phyloP scores from a whole-genome alignment of 2,329 filamentous ascomycete species.

The Penicillium sp. region DNA sequence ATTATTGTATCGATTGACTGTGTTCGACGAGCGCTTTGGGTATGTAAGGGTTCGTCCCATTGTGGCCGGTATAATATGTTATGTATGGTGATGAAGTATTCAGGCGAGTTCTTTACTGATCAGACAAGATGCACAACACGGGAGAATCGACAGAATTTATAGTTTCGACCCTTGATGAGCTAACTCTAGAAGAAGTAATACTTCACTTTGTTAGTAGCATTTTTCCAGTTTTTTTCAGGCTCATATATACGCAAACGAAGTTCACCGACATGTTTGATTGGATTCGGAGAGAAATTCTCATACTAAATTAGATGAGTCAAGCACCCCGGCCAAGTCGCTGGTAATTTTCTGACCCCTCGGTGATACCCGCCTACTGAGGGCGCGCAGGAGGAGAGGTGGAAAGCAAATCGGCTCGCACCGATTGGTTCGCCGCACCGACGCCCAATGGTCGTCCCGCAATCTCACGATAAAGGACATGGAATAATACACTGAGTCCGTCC shows the following conservation, averaged over 20 bases:
- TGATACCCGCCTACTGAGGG: not conserved
- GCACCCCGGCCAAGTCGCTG: not conserved
- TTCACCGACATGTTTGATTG: not conserved
- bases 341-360: not conserved
- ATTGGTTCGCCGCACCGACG: not conserved
- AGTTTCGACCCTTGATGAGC: not conserved
- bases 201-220: not conserved
- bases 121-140: not conserved
- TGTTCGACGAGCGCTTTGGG: constrained; percentile 63
- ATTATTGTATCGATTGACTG: constrained; percentile 65
- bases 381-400: not conserved
- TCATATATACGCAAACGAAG: not conserved
- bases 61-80: not conserved
- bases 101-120: not conserved
- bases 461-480: not conserved
- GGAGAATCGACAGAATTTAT: not conserved
- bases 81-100: not conserved
- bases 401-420: not conserved
- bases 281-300: not conserved
- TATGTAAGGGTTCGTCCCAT: constrained; percentile 55
- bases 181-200: not conserved
- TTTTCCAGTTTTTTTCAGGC: not conserved
- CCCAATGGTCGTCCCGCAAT: not conserved
- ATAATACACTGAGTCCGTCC: not conserved
- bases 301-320: not conserved